These are phyloP conservation scores for Ogataea pini DNA, from an alignment of 805 yeast species.

Conservation along the genomic window DNA sequence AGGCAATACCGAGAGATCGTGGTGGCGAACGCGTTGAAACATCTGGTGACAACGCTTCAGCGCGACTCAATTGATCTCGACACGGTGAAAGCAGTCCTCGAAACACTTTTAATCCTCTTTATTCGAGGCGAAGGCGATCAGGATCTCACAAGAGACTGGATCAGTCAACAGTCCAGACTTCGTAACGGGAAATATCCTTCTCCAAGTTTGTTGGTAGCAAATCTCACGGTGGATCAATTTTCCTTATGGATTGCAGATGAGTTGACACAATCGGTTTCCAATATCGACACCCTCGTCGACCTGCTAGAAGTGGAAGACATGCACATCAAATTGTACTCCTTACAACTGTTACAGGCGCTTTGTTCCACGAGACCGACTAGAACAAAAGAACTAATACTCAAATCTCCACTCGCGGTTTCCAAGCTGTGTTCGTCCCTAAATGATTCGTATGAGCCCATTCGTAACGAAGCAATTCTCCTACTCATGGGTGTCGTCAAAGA, in stretches of 20 bases:
- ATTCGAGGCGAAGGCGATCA: conserved; percentile 63
- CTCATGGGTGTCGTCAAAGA: conserved; percentile 80
- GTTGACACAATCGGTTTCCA: conserved; percentile 62
- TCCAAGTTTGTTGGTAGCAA: conserved; percentile 59
- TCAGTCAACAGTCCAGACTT: conserved; percentile 69
- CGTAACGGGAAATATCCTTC: conserved; percentile 81
- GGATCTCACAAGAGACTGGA: conserved; percentile 66
- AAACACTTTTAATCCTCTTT: conserved; percentile 80
- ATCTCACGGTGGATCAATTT: conserved; percentile 70
- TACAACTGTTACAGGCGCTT: conserved; percentile 83
- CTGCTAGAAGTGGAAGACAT: conserved; percentile 54
- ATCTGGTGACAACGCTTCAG: conserved; percentile 63
- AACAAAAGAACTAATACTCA: conserved; percentile 71
- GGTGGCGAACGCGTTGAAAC: conserved; percentile 80
- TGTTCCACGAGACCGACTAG: conserved; percentile 72
- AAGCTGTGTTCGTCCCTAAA: conserved; percentile 63
- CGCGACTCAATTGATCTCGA: conserved; percentile 68
- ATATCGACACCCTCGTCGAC: conserved; percentile 50
- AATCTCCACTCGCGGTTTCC: conserved; percentile 78
- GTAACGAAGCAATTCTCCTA: conserved; percentile 86
- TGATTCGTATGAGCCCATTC: conserved; percentile 75
- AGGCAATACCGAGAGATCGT: conserved; percentile 89
- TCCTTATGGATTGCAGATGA: conserved; percentile 96
- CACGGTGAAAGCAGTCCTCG: conserved; percentile 76
- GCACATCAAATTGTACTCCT: conserved; percentile 74